Evolutionary conservation across 768 basidiomycete genomes (phyloP), one percentile per base, ranked within the genome.

Genomic region (Termitomyces sp.): DNA sequence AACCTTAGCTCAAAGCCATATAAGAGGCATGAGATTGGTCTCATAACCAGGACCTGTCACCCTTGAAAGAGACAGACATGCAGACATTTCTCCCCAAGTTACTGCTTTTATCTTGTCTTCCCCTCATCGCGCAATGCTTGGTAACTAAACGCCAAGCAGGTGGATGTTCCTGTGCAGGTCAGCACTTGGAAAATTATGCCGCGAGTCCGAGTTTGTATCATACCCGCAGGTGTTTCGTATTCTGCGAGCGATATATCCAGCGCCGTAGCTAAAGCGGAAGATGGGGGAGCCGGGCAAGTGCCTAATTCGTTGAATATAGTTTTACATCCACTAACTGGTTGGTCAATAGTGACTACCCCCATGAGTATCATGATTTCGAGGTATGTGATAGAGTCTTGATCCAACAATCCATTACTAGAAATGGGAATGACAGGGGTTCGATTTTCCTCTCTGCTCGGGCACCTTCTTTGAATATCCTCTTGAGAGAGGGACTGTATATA

Each of bases 381-480:
- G 67, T 67, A 44, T 45, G 30, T 35, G 43, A 41, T 24, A 26
- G 2, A 54, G 33, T 22, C 18, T 6, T 30, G 11, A 35, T 16
- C 20, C 6, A 44, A 45, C 14, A 20, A 10, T 33, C 13, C 3
- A 44, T 22, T 5, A 54, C 30, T 45, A 32, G 26, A 20, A 18
- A 18, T 33, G 7, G 8, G 2, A 5, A 24, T 26, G 13, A 3
- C 5, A 70, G 68, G 66, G 64, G 5, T 71, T 69, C 55, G 20
- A 45, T 43, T 70, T 71, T 52, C 59, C 67, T 10, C 57, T 40
- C 20, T 70, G 68, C 47, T 56, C 59, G 9, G 62, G 63, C 6
- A 66, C 65, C 4, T 68, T 67, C 58, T 71, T 60, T 45, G 68
- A 69, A 55, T 71, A 57, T 44, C 70, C 68, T 28, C 62, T 70